Percentiles rank a stretch among this genome's conserved stretches.
Conservation (phyloP, 495 filamentous ascomycete genomes). For the Xylaria cubensis region DNA sequence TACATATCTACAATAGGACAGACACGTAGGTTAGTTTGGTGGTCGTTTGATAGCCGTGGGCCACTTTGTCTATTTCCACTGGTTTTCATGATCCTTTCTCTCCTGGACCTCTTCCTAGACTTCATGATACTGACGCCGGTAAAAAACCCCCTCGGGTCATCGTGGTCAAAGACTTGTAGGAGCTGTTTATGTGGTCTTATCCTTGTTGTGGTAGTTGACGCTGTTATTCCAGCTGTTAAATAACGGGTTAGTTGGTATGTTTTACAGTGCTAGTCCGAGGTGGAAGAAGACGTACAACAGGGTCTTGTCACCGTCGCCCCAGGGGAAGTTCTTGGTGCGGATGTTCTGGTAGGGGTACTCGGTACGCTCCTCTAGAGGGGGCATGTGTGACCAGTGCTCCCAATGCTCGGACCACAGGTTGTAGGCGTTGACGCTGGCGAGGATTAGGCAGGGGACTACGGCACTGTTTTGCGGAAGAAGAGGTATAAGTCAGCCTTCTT, state of each 20-base stretch:
- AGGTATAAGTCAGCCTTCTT: constrained; percentile 15
- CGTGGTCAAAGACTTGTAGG: too few relatives aligned
- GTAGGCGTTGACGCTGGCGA: constrained; percentile 80
- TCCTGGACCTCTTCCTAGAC: constrained; percentile 39
- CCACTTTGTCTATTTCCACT: constrained; percentile 30
- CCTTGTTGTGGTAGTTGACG: constrained; percentile 97
- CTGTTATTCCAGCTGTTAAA: constrained; percentile 82
- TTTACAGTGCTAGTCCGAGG: background rate
- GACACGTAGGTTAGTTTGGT: constrained; percentile 1
- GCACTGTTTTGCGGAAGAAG: constrained; percentile 56
- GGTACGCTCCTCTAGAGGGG: constrained; percentile 82
- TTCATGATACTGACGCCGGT: background rate
- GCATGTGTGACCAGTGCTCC: constrained; percentile 89
- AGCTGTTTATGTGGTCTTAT: constrained; percentile 67
- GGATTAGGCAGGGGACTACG: constrained; percentile 71
- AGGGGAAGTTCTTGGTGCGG: constrained; percentile 85
- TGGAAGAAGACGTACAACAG: constrained; percentile 47
- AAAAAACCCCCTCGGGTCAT: too few relatives aligned
- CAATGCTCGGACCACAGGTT: constrained; percentile 92
- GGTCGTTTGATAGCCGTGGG: constrained; percentile 26
- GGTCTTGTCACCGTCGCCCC: constrained; percentile 89
- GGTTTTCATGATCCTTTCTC: constrained; percentile 65
- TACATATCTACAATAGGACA: constrained; percentile 29
- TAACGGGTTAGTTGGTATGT: constrained; percentile 19
- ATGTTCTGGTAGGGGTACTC: constrained; percentile 97